These are phyloP conservation scores for Raphanus sativus DNA, from an alignment of 345 rosid species.

Conservation along the genomic window DNA sequence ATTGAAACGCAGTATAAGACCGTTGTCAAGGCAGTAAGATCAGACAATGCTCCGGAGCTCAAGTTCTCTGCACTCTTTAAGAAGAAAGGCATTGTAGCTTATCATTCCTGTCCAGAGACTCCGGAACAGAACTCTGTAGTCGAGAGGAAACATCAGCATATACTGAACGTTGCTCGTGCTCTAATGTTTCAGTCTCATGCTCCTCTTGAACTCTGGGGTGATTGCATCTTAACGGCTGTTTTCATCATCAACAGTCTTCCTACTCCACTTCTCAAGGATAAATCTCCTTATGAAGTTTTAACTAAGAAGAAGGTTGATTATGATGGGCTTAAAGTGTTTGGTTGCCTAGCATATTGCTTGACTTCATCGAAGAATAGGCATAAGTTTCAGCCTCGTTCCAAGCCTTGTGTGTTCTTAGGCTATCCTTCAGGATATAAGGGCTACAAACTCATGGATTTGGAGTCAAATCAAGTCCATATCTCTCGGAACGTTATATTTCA, in stretches of 20 bases:
- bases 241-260: not conserved
- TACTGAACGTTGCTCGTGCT: not conserved
- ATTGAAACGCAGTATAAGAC: too few species aligned
- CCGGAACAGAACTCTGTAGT: not conserved
- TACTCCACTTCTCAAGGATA: not conserved
- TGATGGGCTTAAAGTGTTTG: not conserved
- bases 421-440: not conserved
- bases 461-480: not conserved
- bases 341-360: not conserved
- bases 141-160: not conserved
- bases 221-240: not conserved
- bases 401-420: not conserved
- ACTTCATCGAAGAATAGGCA: not conserved
- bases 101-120: too few species aligned
- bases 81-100: too few species aligned
- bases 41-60: too few species aligned
- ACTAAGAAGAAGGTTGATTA: not conserved
- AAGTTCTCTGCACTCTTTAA: too few species aligned
- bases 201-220: not conserved
- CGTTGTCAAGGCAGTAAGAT: too few species aligned
- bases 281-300: not conserved
- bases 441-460: not conserved
- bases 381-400: not conserved
- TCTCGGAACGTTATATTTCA: not conserved
- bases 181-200: not conserved